Conservation (phyloP, 805 yeast species). For the Cyberlindnera veronae region DNA sequence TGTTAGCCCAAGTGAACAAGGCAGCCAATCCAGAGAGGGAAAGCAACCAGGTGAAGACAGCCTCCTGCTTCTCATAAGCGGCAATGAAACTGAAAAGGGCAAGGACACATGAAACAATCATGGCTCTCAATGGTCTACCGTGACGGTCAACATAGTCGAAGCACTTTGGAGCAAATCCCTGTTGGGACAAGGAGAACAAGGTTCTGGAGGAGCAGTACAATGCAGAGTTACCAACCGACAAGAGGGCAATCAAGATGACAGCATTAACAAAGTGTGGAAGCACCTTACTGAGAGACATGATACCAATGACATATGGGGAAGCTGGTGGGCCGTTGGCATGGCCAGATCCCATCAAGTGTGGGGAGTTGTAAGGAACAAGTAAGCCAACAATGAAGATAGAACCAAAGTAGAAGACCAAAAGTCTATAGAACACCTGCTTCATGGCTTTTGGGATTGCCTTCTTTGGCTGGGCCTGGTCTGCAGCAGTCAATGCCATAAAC, state of each 20-base stretch:
- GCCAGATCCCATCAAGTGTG: slow-evolving; percentile 39
- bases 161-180: slow-evolving; percentile 55
- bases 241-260: slow-evolving; percentile 58
- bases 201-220: slow-evolving; percentile 48
- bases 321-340: slow-evolving; percentile 47
- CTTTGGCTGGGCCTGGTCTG: slow-evolving; percentile 43
- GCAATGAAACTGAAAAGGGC: slow-evolving; percentile 65
- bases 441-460: slow-evolving; percentile 55
- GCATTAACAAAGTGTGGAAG: slow-evolving; percentile 64
- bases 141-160: slow-evolving; percentile 50
- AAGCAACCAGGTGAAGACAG: slow-evolving; percentile 62
- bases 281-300: slow-evolving; percentile 51
- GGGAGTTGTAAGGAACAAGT: slow-evolving; percentile 49
- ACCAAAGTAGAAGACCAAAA: slow-evolving; percentile 45
- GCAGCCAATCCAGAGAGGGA: slow-evolving; percentile 61
- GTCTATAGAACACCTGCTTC: slow-evolving; percentile 53
- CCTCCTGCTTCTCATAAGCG: slow-evolving; percentile 51
- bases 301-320: slow-evolving; percentile 70
- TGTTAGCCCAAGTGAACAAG: slow-evolving; percentile 58
- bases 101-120: slow-evolving; percentile 44
- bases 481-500: slow-evolving; percentile 54
- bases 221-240: slow-evolving; percentile 57
- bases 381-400: slow-evolving; percentile 47
- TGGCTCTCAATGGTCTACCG: slow-evolving; percentile 59
- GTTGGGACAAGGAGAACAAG: slow-evolving; percentile 51